Conservation (phyloP, 345 rosid genomes). For the Salix udensis region DNA sequence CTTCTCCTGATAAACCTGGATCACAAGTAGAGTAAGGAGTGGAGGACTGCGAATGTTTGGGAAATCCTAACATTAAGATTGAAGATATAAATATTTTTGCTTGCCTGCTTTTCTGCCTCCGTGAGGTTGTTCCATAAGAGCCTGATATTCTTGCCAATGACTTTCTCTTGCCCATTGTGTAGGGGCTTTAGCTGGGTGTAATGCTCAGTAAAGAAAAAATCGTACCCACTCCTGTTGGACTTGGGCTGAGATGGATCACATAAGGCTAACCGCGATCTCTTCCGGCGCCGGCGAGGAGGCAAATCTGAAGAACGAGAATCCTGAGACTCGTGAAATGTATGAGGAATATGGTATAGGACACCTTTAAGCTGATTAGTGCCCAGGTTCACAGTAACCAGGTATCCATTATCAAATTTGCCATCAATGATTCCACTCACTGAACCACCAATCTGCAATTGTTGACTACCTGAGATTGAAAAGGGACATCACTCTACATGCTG, state of each 20-base stretch:
- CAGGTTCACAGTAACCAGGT: slow-evolving; percentile 52
- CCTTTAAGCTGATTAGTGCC: slow-evolving; percentile 60
- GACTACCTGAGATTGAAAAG: slow-evolving; percentile 30
- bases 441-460: slow-evolving; percentile 46
- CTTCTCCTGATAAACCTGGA: slow-evolving; percentile 70
- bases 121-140: slow-evolving; percentile 62
- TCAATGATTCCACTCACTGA: slow-evolving; percentile 65
- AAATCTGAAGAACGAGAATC: slow-evolving; percentile 28
- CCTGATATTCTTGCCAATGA: slow-evolving; percentile 64
- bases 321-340: slow-evolving; percentile 24
- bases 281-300: slow-evolving; percentile 42
- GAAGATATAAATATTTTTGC: background rate
- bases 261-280: slow-evolving; percentile 42
- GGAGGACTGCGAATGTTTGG: background rate
- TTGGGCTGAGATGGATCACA: slow-evolving; percentile 61
- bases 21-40: background rate
- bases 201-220: slow-evolving; percentile 67
- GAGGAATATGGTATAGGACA: slow-evolving; percentile 53
- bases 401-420: slow-evolving; percentile 77
- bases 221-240: slow-evolving; percentile 73
- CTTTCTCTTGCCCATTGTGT: slow-evolving; percentile 52
- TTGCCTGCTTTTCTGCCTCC: slow-evolving; percentile 71
- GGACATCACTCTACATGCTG: background rate
- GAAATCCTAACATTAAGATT: background rate
- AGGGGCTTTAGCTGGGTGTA: slow-evolving; percentile 57